Evolutionary conservation across 2,329 filamentous ascomycete genomes (phyloP).

Genomic region (Pestalotiopsis sp.): DNA sequence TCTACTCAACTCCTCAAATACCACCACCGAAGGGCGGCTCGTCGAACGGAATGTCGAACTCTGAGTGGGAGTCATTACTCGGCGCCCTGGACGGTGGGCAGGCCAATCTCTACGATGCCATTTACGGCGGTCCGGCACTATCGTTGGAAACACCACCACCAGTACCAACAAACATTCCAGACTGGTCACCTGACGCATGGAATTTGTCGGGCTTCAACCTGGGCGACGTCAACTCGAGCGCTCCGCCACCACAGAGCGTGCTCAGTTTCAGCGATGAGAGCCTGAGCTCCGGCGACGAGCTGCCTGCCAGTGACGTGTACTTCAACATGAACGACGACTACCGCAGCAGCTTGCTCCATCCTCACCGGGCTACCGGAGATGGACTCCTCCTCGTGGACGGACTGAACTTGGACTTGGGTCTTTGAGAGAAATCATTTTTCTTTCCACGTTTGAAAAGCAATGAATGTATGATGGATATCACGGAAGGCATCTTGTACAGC

Average conservation of each 20-base stretch:
- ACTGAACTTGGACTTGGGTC: constrained; percentile 41
- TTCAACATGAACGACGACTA: constrained; percentile 43
- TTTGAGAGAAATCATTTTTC: constrained; percentile 31
- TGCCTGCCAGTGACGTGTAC: constrained; percentile 46
- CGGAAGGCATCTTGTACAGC: neutral
- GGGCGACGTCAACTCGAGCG: constrained; percentile 45
- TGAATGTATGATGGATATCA: neutral
- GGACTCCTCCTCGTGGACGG: constrained; percentile 20
- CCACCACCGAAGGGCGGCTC: constrained; percentile 39
- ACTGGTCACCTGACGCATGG: constrained; percentile 62
- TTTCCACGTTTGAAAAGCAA: neutral
- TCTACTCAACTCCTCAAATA: constrained; percentile 35
- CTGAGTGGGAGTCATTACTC: constrained; percentile 83
- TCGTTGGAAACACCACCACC: constrained; percentile 46
- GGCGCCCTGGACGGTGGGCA: constrained; percentile 78
- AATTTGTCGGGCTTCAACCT: constrained; percentile 54
- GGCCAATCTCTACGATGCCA: constrained; percentile 82
- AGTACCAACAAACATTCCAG: constrained; percentile 35
- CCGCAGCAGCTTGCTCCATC: constrained; percentile 27
- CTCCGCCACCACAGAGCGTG: constrained; percentile 51
- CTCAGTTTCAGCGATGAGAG: constrained; percentile 61
- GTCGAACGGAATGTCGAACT: constrained; percentile 52
- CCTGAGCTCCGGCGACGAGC: constrained; percentile 57
- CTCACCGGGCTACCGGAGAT: constrained; percentile 18
- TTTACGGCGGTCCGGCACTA: constrained; percentile 68